These are phyloP conservation scores for Breynia disticha DNA, from an alignment of 441 rosid genomes.

Conservation along the genomic window DNA sequence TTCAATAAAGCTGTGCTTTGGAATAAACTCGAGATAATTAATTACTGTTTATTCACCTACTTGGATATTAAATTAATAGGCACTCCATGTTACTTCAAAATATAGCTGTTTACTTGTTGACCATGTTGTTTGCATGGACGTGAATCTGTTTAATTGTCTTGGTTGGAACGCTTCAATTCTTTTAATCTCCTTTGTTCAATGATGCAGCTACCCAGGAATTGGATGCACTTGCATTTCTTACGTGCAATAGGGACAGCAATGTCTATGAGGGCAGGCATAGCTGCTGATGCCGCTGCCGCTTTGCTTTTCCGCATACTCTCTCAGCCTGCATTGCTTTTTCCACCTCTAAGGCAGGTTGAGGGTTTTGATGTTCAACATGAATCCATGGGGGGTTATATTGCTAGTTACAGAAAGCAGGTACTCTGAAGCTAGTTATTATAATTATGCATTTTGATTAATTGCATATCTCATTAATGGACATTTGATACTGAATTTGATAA, in stretches of 20 bases:
- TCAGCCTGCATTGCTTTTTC: conserved; percentile 98
- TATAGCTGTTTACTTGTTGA: too few species aligned
- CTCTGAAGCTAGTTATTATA: conserved; percentile 4
- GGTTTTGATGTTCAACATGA: conserved; percentile 81
- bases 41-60: too few species aligned
- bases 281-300: conserved; percentile 99
- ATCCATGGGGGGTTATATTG: conserved; percentile 61
- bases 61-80: too few species aligned
- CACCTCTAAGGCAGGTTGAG: conserved; percentile 87
- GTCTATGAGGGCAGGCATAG: conserved; percentile 99
- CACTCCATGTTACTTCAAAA: too few species aligned
- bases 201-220: conserved; percentile 89
- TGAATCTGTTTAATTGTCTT: neutral
- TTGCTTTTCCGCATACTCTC: conserved; percentile 91
- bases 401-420: conserved; percentile 88
- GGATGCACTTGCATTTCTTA: conserved; percentile 99
- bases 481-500: neutral
- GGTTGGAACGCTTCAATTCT: neutral
- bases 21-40: too few species aligned
- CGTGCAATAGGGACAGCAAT: conserved; percentile 98
- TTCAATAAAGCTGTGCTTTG: too few species aligned
- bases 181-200: conserved; percentile 19
- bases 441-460: conserved; percentile 8
- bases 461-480: conserved; percentile 9
- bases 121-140: neutral